A percentile compares a stretch with the other conserved stretches of the same genome.
Evolutionary conservation across 176 grass and related monocot species (phyloP).

Genomic region (Oryza meyeriana): DNA sequence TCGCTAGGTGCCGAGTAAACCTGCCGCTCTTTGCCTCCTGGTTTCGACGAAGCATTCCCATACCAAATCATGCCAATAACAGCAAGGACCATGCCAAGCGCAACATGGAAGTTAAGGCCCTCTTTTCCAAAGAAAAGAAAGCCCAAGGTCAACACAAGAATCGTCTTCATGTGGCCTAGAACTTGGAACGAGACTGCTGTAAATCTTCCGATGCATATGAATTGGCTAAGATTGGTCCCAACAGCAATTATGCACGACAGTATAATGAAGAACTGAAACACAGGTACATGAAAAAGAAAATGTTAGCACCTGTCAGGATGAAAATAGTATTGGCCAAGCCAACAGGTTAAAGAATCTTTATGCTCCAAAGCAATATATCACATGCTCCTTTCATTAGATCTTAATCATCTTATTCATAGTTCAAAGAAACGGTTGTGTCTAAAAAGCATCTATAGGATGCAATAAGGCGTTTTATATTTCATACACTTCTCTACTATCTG

Average conservation of each 20-base stretch:
- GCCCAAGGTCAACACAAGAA: background rate
- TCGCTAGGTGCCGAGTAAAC: background rate
- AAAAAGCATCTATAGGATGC: background rate
- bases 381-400: background rate
- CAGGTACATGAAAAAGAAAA: background rate
- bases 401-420: background rate
- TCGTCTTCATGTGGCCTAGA: background rate
- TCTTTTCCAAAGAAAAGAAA: conserved; percentile 15
- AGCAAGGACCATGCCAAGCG: conserved; percentile 11
- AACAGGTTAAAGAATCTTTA: background rate
- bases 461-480: background rate
- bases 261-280: background rate
- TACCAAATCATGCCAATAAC: conserved; percentile 32
- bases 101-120: conserved; percentile 25
- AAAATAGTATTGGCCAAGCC: background rate
- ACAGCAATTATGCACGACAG: background rate
- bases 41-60: conserved; percentile 14
- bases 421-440: background rate
- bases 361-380: background rate
- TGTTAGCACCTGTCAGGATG: background rate
- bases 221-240: conserved; percentile 29
- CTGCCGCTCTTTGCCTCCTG: conserved; percentile 4
- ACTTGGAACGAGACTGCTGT: background rate
- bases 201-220: conserved; percentile 31
- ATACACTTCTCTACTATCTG: background rate